Conservation (phyloP, 352 stramenopile species). For the Pythium sp. region DNA sequence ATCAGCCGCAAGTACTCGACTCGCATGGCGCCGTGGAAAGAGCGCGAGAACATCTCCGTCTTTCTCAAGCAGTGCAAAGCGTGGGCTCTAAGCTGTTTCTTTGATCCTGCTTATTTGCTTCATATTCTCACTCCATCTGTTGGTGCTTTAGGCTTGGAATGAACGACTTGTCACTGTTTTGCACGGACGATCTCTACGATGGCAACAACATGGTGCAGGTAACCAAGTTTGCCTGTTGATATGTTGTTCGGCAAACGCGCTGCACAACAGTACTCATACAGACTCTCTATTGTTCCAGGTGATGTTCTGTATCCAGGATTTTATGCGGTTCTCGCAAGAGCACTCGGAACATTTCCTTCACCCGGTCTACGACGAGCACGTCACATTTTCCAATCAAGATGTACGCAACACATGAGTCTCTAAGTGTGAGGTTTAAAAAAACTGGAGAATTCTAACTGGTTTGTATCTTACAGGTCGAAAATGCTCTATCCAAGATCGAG, state of each 20-base stretch:
- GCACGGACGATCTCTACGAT: conserved; percentile 82
- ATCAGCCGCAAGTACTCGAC: conserved; percentile 73
- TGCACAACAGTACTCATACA: background rate
- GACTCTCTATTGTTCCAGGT: conserved; percentile 23
- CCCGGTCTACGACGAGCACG: conserved; percentile 34
- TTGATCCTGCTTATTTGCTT: background rate
- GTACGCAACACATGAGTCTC: conserved; percentile 18
- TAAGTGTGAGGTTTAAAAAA: background rate
- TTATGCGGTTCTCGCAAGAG: conserved; percentile 62
- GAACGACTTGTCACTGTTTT: conserved; percentile 79
- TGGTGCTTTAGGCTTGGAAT: conserved; percentile 58
- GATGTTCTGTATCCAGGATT: conserved; percentile 75
- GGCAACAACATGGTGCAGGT: conserved; percentile 84
- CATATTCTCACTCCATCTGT: background rate
- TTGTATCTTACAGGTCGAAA: conserved; percentile 38
- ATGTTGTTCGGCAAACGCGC: background rate
- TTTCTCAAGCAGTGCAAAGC: conserved; percentile 82
- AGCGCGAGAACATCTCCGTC: conserved; percentile 81
- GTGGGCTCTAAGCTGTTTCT: conserved; percentile 26
- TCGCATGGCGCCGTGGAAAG: conserved; percentile 80
- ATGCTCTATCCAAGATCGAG: conserved; percentile 69
- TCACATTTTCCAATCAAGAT: conserved; percentile 68
- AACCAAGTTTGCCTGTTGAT: background rate
- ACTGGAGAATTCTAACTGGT: background rate
- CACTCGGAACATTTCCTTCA: conserved; percentile 45